phyloP scores from a whole-genome alignment of 306 rosid genomes.

The Pueraria montana region DNA sequence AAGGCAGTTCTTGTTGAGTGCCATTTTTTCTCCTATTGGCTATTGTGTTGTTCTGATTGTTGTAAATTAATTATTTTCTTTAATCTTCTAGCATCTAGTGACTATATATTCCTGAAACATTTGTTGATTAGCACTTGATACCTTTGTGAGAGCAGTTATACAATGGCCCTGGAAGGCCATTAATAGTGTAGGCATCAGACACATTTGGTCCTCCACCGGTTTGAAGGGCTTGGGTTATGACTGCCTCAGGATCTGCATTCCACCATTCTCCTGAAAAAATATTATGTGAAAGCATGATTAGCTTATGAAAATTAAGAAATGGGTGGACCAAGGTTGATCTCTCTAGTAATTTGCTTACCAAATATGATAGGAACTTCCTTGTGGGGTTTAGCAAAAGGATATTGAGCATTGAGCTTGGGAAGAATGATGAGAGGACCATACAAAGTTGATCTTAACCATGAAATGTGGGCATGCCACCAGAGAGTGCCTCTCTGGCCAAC shows the following conservation, averaged over 20 bases:
- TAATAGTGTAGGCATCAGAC: conserved; percentile 81
- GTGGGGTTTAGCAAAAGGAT: conserved; percentile 56
- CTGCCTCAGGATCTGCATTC: conserved; percentile 76
- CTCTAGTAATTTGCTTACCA: conserved; percentile 42
- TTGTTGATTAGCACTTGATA: conserved; percentile 37
- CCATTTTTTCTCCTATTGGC: neutral
- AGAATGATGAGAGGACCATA: conserved; percentile 74
- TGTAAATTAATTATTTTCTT: too few species aligned
- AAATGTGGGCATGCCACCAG: conserved; percentile 74
- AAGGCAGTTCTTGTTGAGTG: neutral
- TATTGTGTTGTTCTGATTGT: too few species aligned
- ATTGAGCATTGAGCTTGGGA: conserved; percentile 62
- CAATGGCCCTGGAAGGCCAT: conserved; percentile 80
- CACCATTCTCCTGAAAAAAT: conserved; percentile 76
- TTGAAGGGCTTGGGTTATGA: conserved; percentile 67
- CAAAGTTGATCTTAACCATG: conserved; percentile 74
- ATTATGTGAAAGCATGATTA: neutral
- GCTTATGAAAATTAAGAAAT: neutral
- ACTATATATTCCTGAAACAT: neutral
- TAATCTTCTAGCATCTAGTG: neutral
- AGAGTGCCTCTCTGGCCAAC: conserved; percentile 81
- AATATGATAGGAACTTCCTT: conserved; percentile 63
- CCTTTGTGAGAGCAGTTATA: conserved; percentile 78
- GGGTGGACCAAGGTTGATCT: neutral
- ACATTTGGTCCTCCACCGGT: conserved; percentile 86